Base-by-base conservation (phyloP, 164 flowering plant genomes). In the Akebia trifoliata region DNA sequence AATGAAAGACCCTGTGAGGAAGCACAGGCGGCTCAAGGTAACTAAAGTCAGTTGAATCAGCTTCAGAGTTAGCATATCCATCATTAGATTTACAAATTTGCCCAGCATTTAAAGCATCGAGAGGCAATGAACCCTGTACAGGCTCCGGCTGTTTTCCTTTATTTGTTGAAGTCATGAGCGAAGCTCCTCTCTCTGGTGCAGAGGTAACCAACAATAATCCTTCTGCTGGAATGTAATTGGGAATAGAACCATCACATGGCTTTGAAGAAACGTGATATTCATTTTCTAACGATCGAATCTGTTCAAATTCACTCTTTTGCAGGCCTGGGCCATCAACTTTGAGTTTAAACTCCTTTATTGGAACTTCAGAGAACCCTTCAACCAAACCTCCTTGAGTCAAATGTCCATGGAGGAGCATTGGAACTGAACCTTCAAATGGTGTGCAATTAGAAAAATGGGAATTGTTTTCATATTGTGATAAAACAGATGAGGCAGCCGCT, bases 1-100 rank as follows among this genome's bases (percentile, higher is more conserved):
- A 89, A 57, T 60, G 78, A 60, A 76, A 89, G 40, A 72, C 69
- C 30, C 83, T 70, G 43, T 67, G 89, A 57, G 88, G 79, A 66
- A 68, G 67, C 43, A 67, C 36, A 45, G 79, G 72, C 40, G 75
- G 69, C 48, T 83, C 88, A 35, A 30, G 47, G 53, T 76, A 65
- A 63, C 75, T 49, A 53, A 65, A 62, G 32, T 82, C 90, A 45
- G 64, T 46, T 10, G 59, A 68, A 62, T 72, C 71, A 57, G 74
- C 69, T 68, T 78, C 80, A 45, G 78, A 72, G 44, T 66, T 78
- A 21, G 66, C 49, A 71, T 65, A 66, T 25, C 66, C 76, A 15
- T 61, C 74, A 71, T 64, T 58, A 50, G 57, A 26, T 36, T 66
- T 70, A 53, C 58, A 65, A 55, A 32, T 18, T 46, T 59, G 60